phyloP scores from a whole-genome alignment of 495 filamentous ascomycete species.

The Aspergillus hancockii region DNA sequence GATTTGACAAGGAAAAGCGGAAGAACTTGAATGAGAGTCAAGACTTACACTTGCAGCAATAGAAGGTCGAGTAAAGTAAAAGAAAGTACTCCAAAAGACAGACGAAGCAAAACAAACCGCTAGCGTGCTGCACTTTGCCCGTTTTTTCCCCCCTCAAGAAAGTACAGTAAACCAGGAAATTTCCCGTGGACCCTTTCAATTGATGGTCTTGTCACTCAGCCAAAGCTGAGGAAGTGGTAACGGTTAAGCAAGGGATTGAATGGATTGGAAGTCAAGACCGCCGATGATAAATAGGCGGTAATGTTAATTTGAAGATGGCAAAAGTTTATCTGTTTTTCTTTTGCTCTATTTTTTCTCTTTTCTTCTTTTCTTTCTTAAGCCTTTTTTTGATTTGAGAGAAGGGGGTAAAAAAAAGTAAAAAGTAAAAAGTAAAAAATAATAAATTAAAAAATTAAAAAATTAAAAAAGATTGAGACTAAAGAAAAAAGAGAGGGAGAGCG shows the following conservation, averaged over 20 bases:
- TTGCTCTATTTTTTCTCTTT: slow-evolving; percentile 1
- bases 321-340: slow-evolving; percentile 5
- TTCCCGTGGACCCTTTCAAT: slow-evolving; percentile 17
- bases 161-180: slow-evolving; percentile 18
- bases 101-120: slow-evolving; percentile 24
- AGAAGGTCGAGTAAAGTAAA: slow-evolving; percentile 12
- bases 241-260: slow-evolving; percentile 26
- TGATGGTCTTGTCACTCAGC: slow-evolving; percentile 13
- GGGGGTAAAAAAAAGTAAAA: slow-evolving; percentile 12
- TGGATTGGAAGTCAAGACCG: slow-evolving; percentile 17
- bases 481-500: slow-evolving; percentile 8
- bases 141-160: slow-evolving; percentile 22
- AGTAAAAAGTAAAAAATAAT: slow-evolving; percentile 14
- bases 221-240: slow-evolving; percentile 17
- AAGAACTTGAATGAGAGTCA: slow-evolving; percentile 6
- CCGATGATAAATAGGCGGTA: slow-evolving; percentile 6
- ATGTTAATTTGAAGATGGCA: slow-evolving; percentile 4
- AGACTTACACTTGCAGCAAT: slow-evolving; percentile 20
- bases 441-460: slow-evolving; percentile 13
- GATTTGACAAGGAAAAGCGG: slow-evolving; percentile 1
- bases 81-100: slow-evolving; percentile 13
- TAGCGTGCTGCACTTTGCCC: slow-evolving; percentile 32
- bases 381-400: slow-evolving; percentile 2
- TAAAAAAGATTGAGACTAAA: slow-evolving; percentile 13
- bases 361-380: background rate